phyloP scores from a whole-genome alignment of 495 filamentous ascomycete genomes.

The Cercophora newfieldiana region DNA sequence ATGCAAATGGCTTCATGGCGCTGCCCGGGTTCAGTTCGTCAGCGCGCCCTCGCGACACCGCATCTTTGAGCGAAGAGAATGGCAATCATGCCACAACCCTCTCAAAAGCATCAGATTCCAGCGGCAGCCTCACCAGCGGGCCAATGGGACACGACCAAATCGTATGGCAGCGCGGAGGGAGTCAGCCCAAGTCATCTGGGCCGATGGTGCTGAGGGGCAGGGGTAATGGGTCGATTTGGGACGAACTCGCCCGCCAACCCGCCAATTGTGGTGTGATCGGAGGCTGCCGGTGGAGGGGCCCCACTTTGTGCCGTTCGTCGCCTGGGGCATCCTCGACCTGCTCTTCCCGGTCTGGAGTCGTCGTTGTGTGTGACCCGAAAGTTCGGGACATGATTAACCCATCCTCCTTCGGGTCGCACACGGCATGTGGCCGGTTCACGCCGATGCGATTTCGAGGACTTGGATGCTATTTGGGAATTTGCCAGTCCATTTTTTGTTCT shows the following conservation, averaged over 20 bases:
- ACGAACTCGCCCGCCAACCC: conserved; percentile 2
- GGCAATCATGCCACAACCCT: conserved; percentile 19
- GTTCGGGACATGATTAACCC: neutral
- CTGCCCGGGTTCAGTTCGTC: conserved; percentile 1
- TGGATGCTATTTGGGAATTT: neutral
- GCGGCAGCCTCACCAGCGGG: neutral
- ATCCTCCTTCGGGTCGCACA: neutral
- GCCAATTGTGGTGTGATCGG: conserved; percentile 22
- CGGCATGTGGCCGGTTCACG: neutral
- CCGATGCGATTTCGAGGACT: neutral
- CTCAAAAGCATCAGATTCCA: conserved; percentile 24
- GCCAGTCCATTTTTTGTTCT: neutral
- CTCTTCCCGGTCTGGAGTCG: conserved; percentile 6
- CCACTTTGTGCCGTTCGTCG: neutral
- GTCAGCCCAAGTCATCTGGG: neutral
- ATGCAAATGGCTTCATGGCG: conserved; percentile 6
- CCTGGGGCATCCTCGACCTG: neutral
- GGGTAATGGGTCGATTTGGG: conserved; percentile 16
- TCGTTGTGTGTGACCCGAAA: neutral
- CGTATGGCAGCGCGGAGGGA: neutral
- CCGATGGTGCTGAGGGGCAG: neutral
- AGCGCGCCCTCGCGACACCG: neutral
- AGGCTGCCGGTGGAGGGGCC: conserved; percentile 13
- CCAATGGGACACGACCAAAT: conserved; percentile 10
- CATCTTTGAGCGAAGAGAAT: neutral